Evolutionary conservation across 371 early-diverging fungal species (phyloP).

Genomic region (Haplosporangium sp.): DNA sequence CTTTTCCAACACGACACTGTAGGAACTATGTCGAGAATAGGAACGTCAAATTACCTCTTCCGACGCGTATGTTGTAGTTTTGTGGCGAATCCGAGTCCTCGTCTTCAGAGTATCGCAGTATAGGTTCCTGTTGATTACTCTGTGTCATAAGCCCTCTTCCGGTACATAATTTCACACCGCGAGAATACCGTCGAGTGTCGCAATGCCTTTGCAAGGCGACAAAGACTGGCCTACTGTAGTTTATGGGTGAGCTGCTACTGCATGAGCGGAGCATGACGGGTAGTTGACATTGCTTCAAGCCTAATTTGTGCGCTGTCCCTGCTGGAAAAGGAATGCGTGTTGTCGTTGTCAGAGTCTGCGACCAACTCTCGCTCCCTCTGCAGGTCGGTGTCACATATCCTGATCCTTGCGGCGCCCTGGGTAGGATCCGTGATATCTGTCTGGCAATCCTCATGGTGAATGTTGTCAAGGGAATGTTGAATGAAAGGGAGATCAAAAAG

Average conservation of each 20-base stretch:
- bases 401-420: not conserved
- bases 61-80: constrained; percentile 43
- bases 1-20: not conserved
- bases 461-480: not conserved
- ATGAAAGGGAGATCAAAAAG: not conserved
- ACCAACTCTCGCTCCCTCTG: not conserved
- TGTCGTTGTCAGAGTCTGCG: not conserved
- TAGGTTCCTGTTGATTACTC: constrained; percentile 8
- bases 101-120: constrained; percentile 15
- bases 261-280: too few relatives aligned
- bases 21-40: not conserved
- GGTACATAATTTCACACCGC: not conserved
- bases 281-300: too few relatives aligned
- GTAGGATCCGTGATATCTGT: not conserved
- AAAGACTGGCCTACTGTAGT: not conserved
- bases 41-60: constrained; percentile 18
- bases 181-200: not conserved
- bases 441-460: constrained; percentile 7
- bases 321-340: not conserved
- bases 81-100: constrained; percentile 21
- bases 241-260: not conserved
- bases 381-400: not conserved
- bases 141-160: constrained; percentile 17
- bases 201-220: not conserved
- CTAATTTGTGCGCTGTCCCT: too few relatives aligned